Base-by-base conservation (phyloP, 2,329 filamentous ascomycete genomes). In the Monascus ruber region DNA sequence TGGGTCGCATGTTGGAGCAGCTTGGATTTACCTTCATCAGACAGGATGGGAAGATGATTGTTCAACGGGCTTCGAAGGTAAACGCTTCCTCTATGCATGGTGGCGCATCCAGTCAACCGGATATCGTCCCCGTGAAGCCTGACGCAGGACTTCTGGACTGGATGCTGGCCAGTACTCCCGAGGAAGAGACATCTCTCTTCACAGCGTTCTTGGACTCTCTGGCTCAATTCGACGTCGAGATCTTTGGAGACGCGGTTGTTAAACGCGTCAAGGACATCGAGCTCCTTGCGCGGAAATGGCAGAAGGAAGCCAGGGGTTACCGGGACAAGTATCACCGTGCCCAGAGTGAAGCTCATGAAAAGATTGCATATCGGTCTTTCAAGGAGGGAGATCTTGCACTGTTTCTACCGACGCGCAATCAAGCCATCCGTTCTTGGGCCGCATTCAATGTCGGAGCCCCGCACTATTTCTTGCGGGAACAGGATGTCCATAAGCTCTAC, bases 381-480 rank as follows among this genome's bases (percentile, higher is more conserved):
- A 96, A 95, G 56, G 88, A 95, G 61, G 89, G 91, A 5, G 91
- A 98, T 55, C 72, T 98, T 9, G 91, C 89, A 8, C 66, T 98
- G 2, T 98, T 98, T 67, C 67, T 98, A 32, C 91, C 91, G 0
- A 98, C 91, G 0, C 76, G 89, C 29, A 96, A 95, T 57, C 88
- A 96, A 63, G 85, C 84, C 31, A 91, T 87, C 4, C 83, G 89
- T 10, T 89, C 91, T 1, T 98, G 91, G 91, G 91, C 91, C 4
- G 91, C 91, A 1, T 98, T 98, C 73, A 98, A 98, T 53, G 85
- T 98, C 27, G 89, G 88, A 1, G 94, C 89, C 43, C 91, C 91
- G 6, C 91, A 98, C 60, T 96, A 91, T 66, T 98, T 98, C 66
- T 72, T 98, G 2, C 83, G 87, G 29, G 91, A 98, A 61, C 84